Evolutionary conservation across 495 filamentous ascomycete genomes (phyloP), one percentile per base, ranked within the genome.

Genomic region (Letharia columbiana): DNA sequence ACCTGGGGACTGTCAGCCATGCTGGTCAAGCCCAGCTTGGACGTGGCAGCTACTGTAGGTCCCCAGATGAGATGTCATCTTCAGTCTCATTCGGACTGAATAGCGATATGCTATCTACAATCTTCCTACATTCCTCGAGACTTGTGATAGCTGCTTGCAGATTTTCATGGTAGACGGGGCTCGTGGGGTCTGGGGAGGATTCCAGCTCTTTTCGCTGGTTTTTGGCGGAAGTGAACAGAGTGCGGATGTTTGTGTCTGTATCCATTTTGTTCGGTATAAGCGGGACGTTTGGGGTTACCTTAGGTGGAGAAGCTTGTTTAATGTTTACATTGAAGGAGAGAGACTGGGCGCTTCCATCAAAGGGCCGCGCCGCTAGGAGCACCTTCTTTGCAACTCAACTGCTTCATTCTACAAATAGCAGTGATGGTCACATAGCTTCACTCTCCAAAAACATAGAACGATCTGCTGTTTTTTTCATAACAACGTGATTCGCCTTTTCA

Each of bases 81-180:
- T 96, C 75, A 3, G 84, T 82, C 73, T 98, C 94, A 75, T 98
- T 98, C 11, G 87, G 82, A 71, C 91, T 94, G 81, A 97, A 98
- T 17, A 98, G 75, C 0, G 90, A 88, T 61, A 93, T 77, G 54
- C 84, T 79, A 66, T 84, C 77, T 67, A 90, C 84, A 47, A 92
- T 82, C 69, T 80, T 75, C 45, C 87, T 80, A 75, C 89, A 91
- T 73, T 89, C 81, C 68, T 90, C 81, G 76, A 96, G 90, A 62
- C 84, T 80, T 63, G 80, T 71, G 61, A 96, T 84, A 20, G 89
- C 83, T 44, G 82, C 75, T 63, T 78, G 78, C 64, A 97, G 81
- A 67, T 87, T 84, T 65, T 86, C 80, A 69, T 86, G 83, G 77
- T 90, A 94, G 39, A 75, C 73, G 58, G 85, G 72, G 18, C 81